Percentiles rank a stretch among this genome's conserved stretches.
Conservation (phyloP, 139 green algal species). For the Haematococcus lacustris region DNA sequence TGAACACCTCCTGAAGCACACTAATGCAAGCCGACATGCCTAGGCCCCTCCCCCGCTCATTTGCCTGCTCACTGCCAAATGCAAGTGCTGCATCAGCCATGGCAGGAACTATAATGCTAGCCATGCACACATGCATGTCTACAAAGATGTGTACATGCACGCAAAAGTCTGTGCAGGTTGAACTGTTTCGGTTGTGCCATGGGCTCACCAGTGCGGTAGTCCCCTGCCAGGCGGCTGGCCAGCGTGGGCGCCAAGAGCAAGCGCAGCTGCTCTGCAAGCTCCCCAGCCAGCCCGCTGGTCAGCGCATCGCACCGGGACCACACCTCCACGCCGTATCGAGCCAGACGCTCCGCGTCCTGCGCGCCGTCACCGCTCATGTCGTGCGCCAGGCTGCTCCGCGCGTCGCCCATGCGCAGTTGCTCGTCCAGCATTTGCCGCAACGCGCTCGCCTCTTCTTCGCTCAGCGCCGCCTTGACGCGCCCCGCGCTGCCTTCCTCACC, state of each 20-base stretch:
- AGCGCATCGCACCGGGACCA: constrained; percentile 81
- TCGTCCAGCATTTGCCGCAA: neutral
- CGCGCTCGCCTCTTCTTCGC: neutral
- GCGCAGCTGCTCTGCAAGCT: constrained; percentile 94
- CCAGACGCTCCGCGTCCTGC: neutral
- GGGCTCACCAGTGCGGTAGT: constrained; percentile 75
- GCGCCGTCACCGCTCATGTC: neutral
- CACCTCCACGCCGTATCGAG: constrained; percentile 24
- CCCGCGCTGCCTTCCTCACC: neutral
- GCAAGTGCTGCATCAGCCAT: too few species aligned
- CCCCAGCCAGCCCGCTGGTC: constrained; percentile 55
- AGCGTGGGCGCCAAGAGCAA: constrained; percentile 91
- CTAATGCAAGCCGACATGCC: too few species aligned
- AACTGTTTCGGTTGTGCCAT: too few species aligned
- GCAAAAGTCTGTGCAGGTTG: too few species aligned
- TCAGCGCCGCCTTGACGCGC: neutral
- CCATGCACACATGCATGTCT: too few species aligned
- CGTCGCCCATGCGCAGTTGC: neutral
- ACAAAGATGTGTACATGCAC: too few species aligned
- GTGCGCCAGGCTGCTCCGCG: neutral
- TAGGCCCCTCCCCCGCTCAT: too few species aligned
- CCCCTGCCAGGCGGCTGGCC: constrained; percentile 78
- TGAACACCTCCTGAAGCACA: too few species aligned
- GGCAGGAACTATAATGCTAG: too few species aligned
- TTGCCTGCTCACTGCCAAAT: too few species aligned